These are phyloP conservation scores for Boletus insuetus DNA, from an alignment of 768 basidiomycete species.

Conservation along the genomic window DNA sequence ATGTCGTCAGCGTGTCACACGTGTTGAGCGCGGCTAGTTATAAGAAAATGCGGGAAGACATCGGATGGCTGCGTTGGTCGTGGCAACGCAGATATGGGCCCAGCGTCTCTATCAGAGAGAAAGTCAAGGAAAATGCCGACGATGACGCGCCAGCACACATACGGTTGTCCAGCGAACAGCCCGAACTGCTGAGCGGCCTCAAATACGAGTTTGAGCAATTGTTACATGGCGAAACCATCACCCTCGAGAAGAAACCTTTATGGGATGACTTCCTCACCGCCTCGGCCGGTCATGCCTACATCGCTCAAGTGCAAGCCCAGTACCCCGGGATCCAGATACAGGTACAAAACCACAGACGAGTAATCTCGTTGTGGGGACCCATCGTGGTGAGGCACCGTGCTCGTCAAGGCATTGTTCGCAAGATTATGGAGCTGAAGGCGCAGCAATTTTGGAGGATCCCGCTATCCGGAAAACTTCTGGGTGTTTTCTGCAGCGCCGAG, in stretches of 20 bases:
- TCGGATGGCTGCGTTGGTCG: slow-evolving; percentile 41
- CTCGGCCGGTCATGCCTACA: slow-evolving; percentile 40
- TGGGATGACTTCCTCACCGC: slow-evolving; percentile 67
- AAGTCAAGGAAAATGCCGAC: slow-evolving; percentile 1
- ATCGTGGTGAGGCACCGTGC: slow-evolving; percentile 39
- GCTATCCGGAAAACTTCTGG: slow-evolving; percentile 45
- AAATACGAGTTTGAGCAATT: slow-evolving; percentile 63
- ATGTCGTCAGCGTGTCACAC: slow-evolving; percentile 53
- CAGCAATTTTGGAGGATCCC: slow-evolving; percentile 44
- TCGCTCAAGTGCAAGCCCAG: slow-evolving; percentile 41
- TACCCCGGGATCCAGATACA: slow-evolving; percentile 44
- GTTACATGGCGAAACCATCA: slow-evolving; percentile 58
- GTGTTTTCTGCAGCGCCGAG: slow-evolving; percentile 45
- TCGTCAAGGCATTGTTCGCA: slow-evolving; percentile 44
- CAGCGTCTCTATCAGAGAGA: slow-evolving; percentile 31
- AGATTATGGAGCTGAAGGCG: slow-evolving; percentile 42
- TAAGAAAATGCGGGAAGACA: slow-evolving; percentile 41
- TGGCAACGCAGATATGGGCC: slow-evolving; percentile 32
- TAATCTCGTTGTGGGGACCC: slow-evolving; percentile 55
- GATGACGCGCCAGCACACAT: slow-evolving; percentile 33
- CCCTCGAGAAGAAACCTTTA: slow-evolving; percentile 45
- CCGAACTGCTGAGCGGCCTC: slow-evolving; percentile 49
- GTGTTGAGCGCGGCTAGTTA: slow-evolving; percentile 39
- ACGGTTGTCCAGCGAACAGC: slow-evolving; percentile 48
- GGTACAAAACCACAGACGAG: slow-evolving; percentile 39